A percentile compares a stretch with the other conserved stretches of the same genome.
These are phyloP conservation scores for Agrocybe pediades DNA, from an alignment of 768 basidiomycete species.

Conservation along the genomic window DNA sequence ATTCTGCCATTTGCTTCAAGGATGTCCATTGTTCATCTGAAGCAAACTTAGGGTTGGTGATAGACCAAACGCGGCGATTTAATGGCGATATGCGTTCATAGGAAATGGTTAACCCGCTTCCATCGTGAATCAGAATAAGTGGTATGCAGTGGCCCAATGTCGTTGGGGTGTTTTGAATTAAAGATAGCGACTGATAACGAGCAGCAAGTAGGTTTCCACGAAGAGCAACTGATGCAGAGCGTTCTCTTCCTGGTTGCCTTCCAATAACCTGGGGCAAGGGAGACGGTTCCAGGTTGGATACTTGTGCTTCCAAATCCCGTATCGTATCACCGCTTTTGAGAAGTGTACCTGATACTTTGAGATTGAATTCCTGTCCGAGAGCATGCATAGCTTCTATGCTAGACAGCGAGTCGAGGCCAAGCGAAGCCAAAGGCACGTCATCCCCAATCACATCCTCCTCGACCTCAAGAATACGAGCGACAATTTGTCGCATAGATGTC, in stretches of 20 bases:
- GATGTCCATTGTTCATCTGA: constrained; percentile 47
- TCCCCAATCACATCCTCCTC: constrained; percentile 40
- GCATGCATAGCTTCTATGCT: constrained; percentile 61
- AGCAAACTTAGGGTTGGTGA: constrained; percentile 57
- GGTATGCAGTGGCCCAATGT: constrained; percentile 31
- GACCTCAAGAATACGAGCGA: constrained; percentile 22
- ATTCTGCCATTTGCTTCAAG: constrained; percentile 51
- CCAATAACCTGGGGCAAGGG: background rate
- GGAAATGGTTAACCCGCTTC: constrained; percentile 61
- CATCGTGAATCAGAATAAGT: constrained; percentile 73
- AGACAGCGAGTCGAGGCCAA: constrained; percentile 67
- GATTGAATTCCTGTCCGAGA: constrained; percentile 40
- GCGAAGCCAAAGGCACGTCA: constrained; percentile 43
- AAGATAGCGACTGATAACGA: constrained; percentile 6
- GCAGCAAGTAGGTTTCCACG: background rate
- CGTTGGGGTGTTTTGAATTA: constrained; percentile 41
- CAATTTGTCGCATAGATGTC: constrained; percentile 10
- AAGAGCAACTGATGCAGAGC: background rate
- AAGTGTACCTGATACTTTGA: constrained; percentile 45
- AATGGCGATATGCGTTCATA: constrained; percentile 49
- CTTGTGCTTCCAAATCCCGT: constrained; percentile 33
- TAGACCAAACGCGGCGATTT: constrained; percentile 58
- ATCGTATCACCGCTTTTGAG: constrained; percentile 43
- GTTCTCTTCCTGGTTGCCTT: background rate
- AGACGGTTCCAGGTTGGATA: constrained; percentile 16